phyloP scores from a whole-genome alignment of 768 basidiomycete genomes.

The Rhodosporidiobolus sp. region DNA sequence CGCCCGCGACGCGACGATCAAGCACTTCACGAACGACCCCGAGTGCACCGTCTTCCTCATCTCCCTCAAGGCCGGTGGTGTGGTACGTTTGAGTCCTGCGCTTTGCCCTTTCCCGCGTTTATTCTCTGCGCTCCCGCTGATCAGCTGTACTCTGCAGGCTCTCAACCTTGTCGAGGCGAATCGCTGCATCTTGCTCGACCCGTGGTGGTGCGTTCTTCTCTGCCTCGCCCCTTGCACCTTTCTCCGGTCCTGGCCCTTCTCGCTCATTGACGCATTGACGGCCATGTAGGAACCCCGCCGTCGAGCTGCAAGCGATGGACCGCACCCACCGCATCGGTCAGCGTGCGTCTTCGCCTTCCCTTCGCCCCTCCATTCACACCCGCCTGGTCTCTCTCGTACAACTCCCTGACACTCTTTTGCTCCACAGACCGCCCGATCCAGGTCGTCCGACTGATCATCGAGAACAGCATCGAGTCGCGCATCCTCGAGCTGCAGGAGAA shows the following conservation, averaged over 20 bases:
- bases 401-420: background rate
- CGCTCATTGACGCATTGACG: too few relatives aligned
- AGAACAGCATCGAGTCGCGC: constrained; percentile 83
- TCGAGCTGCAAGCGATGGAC: constrained; percentile 54
- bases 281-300: constrained; percentile 99
- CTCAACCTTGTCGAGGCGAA: constrained; percentile 71
- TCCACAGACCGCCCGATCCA: constrained; percentile 77
- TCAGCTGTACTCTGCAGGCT: constrained; percentile 53
- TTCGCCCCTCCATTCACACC: background rate
- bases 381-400: background rate
- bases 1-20: constrained; percentile 65
- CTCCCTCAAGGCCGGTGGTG: constrained; percentile 87
- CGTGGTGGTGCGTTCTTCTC: constrained; percentile 88
- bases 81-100: background rate
- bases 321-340: constrained; percentile 39
- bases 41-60: constrained; percentile 97
- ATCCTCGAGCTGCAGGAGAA: constrained; percentile 96
- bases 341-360: constrained; percentile 7
- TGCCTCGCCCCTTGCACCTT: constrained; percentile 3
- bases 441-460: constrained; percentile 88
- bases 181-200: constrained; percentile 38
- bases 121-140: background rate
- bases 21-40: constrained; percentile 50
- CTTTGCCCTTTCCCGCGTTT: constrained; percentile 37
- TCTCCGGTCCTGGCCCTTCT: too few relatives aligned